Conservation (phyloP, 1,284 basidiomycete genomes). For the Wallemia mellicola region DNA sequence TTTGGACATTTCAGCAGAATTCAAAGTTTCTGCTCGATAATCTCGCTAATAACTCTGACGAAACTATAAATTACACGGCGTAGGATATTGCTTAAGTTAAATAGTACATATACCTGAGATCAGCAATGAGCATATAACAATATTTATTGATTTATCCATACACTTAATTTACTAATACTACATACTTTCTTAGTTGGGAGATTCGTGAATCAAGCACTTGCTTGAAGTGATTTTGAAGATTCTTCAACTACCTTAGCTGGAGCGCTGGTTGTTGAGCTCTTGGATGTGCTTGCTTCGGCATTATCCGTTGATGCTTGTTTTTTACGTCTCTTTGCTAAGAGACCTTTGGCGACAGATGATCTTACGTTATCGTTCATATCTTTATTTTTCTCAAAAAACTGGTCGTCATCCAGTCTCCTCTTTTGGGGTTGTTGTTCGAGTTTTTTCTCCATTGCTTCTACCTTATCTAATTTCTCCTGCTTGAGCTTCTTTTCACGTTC, state of each 20-base stretch:
- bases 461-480: constrained; percentile 51
- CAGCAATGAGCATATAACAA: neutral
- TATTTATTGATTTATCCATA: neutral
- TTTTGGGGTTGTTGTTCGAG: constrained; percentile 27
- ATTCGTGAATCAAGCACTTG: neutral
- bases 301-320: neutral
- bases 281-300: neutral
- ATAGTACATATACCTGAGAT: neutral
- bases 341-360: constrained; percentile 6
- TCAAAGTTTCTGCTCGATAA: neutral
- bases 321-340: neutral
- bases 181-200: neutral
- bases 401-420: constrained; percentile 64
- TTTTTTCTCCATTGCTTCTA: constrained; percentile 52
- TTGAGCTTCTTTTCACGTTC: constrained; percentile 46
- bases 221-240: neutral
- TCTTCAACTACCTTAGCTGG: neutral
- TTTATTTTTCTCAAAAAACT: constrained; percentile 68
- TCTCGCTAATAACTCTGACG: neutral
- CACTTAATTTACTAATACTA: neutral
- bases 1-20: neutral
- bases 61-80: neutral
- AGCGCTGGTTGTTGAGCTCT: neutral
- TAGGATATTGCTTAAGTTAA: neutral
- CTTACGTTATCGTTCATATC: constrained; percentile 80